Percentiles rank a stretch among this genome's conserved stretches.
Conservation (phyloP, 495 filamentous ascomycete genomes). For the Xylaria palmicola region DNA sequence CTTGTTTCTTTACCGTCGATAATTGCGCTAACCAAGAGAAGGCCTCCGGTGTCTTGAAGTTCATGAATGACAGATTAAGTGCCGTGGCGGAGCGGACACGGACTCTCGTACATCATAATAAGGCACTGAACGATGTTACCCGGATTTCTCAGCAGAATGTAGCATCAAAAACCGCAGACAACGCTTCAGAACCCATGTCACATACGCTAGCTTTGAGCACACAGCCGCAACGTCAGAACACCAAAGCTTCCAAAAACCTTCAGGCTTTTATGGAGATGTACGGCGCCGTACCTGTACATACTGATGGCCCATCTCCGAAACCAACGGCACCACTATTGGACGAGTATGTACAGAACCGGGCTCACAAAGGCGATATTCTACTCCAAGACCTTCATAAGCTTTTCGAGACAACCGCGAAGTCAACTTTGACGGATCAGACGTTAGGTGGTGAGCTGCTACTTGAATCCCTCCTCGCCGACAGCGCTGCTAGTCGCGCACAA, state of each 20-base stretch:
- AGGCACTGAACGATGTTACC: constrained; percentile 15
- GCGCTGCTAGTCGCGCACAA: constrained; percentile 4
- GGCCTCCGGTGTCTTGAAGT: constrained; percentile 24
- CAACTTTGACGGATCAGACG: constrained; percentile 24
- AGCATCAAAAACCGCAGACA: not conserved
- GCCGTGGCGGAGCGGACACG: constrained; percentile 19
- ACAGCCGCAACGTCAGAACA: not conserved
- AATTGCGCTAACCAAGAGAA: constrained; percentile 9
- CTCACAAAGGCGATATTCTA: constrained; percentile 25
- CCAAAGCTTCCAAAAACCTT: constrained; percentile 15
- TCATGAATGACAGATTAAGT: constrained; percentile 28
- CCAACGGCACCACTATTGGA: constrained; percentile 18
- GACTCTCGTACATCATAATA: constrained; percentile 24
- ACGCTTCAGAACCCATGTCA: not conserved
- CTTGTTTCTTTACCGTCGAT: not conserved
- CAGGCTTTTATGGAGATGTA: constrained; percentile 27
- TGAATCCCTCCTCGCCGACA: constrained; percentile 27
- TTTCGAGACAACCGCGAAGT: constrained; percentile 21
- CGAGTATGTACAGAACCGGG: constrained; percentile 21
- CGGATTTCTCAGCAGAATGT: not conserved
- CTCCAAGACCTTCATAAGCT: constrained; percentile 22
- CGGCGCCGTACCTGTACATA: constrained; percentile 20
- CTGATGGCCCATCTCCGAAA: not conserved
- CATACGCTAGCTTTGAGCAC: not conserved
- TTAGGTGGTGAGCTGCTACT: constrained; percentile 24